Base-by-base conservation (phyloP, 106 monocot genomes). In the Dendrobium catenatum region DNA sequence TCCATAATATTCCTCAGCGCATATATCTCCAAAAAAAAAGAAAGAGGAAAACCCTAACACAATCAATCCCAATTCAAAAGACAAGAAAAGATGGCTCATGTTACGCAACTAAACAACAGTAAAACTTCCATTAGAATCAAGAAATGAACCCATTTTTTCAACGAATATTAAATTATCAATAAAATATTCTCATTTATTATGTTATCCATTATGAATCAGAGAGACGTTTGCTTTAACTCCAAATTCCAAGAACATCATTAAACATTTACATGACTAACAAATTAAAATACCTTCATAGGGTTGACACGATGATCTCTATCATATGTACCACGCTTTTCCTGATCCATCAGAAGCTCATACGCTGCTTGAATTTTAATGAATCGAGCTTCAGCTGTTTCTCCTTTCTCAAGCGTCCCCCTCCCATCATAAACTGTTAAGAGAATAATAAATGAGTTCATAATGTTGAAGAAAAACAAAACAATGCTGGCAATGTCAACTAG, bases 311-410 rank as follows among this genome's bases (percentile, higher is more conserved):
- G 90, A 7, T 94, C 92, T 79, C 83, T 90, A 77, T 98, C 97
- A 83, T 94, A 98, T 79, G 85, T 48, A 31, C 79, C 66, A 42
- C 92, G 82, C 83, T 88, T 91, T 37, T 93, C 89, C 42, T 81
- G 85, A 87, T 96, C 93, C 42, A 96, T 93, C 31, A 98, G 72
- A 8, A 93, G 91, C 82, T 96, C 97, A 88, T 98, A 93, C n/a
- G 97, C 97, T 79, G 97, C 97, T 88, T 98, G 94, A 84, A 98
- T 94, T 89, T 94, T 98, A 68, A 98, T 98, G 77, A 94, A 98
- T 76, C 97, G 87, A 84, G 89, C 85, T 91, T 98, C 97, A 43
- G 97, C 91, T 22, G 91, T 98, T 84, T 98, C 97, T 20, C 94
- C 97, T 84, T 94, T 88, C 84, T 94, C 92, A 78, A 98, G 90